Base-by-base conservation (phyloP, 2,329 filamentous ascomycete genomes). In the Biscogniauxia sp. region DNA sequence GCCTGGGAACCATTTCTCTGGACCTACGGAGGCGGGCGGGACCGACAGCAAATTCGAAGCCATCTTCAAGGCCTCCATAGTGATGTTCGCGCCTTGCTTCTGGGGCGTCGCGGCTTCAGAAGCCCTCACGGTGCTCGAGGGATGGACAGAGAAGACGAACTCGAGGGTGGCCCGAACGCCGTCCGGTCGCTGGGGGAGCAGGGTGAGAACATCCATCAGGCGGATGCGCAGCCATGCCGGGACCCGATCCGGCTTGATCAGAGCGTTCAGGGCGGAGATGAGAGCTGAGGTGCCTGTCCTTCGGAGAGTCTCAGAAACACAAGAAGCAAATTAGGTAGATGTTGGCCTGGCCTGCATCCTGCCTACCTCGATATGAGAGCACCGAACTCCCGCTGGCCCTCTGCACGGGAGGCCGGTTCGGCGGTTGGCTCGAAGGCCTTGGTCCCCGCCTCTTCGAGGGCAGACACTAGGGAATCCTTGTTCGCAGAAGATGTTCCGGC, bases 131-230 rank as follows among this genome's bases (percentile, higher is more conserved):
- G 76, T 74, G 64, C 77, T 79, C 62, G 83, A 80, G 0, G 88
- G 84, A 62, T 90, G 88, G 6, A 90, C 85, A 1, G 88, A 82
- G 60, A 90, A 88, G 41, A 92, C 80, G 69, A 91, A 91, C 69
- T 91, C 88, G 62, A 91, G 79, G 0, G 86, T 88, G 25, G 85
- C 82, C 37, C 88, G 82, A 15, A 92, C 86, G 19, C 89, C 89
- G 62, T 85, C 81, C 2, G 78, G 75, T 3, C 88, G 80, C 25
- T 90, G 77, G 1, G 89, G 88, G 9, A 91, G 69, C 13, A 79
- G 71, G 1, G 87, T 85, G 52, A 92, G 78, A 13, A 83, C 78
- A 59, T 79, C 79, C 66, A 88, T 78, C 1, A 91, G 70, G 51
- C 80, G 79, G 19, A 79, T 66, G 51, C 82, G 83, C n/a, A 91